A percentile compares a stretch with the other conserved stretches of the same genome.
Conservation (phyloP, 139 green algal species). For the Pseudopediastrum boryanum region DNA sequence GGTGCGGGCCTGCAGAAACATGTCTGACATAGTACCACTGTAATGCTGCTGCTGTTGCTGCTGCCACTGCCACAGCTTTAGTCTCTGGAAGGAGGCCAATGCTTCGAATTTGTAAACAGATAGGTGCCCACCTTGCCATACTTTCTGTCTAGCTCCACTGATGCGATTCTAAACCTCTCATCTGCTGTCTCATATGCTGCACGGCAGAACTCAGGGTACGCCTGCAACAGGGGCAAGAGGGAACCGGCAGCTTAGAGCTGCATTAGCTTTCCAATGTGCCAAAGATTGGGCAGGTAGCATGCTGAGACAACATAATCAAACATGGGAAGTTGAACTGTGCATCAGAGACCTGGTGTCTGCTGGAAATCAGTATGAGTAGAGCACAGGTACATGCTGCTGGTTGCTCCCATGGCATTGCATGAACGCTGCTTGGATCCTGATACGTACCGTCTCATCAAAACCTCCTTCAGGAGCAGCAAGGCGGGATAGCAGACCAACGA, state of each 20-base stretch:
- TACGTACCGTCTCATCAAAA: slow-evolving; percentile 69
- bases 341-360: neutral
- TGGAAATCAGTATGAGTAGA: neutral
- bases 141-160: slow-evolving; percentile 59
- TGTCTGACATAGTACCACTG: no score
- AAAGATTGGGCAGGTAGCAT: no score
- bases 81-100: no score
- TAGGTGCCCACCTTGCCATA: slow-evolving; percentile 70
- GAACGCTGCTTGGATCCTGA: neutral
- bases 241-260: no score
- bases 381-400: neutral
- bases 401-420: neutral
- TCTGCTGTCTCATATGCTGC: slow-evolving; percentile 55
- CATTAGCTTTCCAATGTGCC: no score
- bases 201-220: slow-evolving; percentile 79
- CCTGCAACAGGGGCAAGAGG: slow-evolving; percentile 32
- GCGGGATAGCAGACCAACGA: slow-evolving; percentile 77
- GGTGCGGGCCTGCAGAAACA: no score
- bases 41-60: no score
- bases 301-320: no score
- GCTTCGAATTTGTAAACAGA: no score
- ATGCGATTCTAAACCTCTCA: slow-evolving; percentile 46
- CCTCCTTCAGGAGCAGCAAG: slow-evolving; percentile 68
- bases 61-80: no score
- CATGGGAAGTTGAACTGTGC: no score